Percentiles rank a stretch among this genome's conserved stretches.
Evolutionary conservation across 1,284 basidiomycete species (phyloP).

Genomic region (Cryptococcus sp.): DNA sequence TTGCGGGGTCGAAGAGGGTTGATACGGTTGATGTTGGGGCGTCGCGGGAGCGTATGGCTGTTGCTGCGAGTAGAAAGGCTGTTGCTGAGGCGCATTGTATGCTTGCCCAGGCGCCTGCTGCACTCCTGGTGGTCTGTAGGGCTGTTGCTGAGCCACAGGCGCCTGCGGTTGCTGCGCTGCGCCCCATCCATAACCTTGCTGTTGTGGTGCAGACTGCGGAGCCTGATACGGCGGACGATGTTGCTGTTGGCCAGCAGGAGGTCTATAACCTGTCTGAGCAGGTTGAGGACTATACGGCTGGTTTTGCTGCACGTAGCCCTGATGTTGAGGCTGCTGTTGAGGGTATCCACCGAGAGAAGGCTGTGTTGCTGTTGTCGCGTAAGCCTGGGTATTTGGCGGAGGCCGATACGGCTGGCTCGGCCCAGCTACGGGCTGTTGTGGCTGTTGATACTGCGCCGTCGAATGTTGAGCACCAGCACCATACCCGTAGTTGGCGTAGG

Average conservation of each 20-base stretch:
- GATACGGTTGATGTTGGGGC: constrained; percentile 15
- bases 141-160: constrained; percentile 15
- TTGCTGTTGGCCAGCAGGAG: not conserved
- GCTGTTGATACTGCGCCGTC: constrained; percentile 6
- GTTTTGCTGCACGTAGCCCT: constrained; percentile 6
- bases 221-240: constrained; percentile 3
- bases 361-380: constrained; percentile 13
- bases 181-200: constrained; percentile 5
- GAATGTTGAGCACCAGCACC: constrained; percentile 43
- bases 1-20: constrained; percentile 19
- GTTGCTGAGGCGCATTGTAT: constrained; percentile 6
- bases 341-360: constrained; percentile 9
- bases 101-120: not conserved
- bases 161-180: constrained; percentile 11
- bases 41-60: constrained; percentile 26
- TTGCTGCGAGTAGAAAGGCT: constrained; percentile 10
- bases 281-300: constrained; percentile 8
- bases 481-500: constrained; percentile 52
- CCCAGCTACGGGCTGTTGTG: constrained; percentile 13
- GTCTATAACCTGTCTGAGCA: not conserved
- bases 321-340: constrained; percentile 6
- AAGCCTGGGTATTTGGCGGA: constrained; percentile 15
- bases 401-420: constrained; percentile 19
- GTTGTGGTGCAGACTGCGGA: constrained; percentile 1
- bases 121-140: constrained; percentile 1